phyloP scores from a whole-genome alignment of 2,329 filamentous ascomycete species.

The Cladobotryum protrusum region DNA sequence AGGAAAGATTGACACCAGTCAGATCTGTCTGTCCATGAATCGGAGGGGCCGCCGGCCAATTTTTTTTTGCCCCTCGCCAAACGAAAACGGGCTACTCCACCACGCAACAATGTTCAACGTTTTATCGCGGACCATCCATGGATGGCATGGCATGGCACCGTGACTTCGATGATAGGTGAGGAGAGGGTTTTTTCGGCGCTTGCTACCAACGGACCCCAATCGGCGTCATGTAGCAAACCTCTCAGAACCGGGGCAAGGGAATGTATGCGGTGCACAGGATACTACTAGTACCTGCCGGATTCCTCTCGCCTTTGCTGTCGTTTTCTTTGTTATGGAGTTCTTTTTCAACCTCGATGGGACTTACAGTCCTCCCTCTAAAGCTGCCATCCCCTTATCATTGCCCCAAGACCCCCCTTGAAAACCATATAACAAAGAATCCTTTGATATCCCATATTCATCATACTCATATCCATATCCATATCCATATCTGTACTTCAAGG shows the following conservation, averaged over 20 bases:
- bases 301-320: conserved; percentile 5
- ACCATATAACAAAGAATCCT: no score
- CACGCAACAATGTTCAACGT: background rate
- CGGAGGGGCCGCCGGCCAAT: no score
- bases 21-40: no score
- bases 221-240: conserved; percentile 9
- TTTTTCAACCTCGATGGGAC: conserved; percentile 3
- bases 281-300: conserved; percentile 9
- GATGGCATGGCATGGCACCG: conserved; percentile 3
- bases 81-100: conserved; percentile 3
- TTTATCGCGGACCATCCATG: background rate
- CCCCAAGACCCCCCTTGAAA: background rate
- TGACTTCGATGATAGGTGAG: conserved; percentile 10
- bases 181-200: conserved; percentile 7
- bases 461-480: background rate
- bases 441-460: background rate
- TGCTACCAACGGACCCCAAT: conserved; percentile 11
- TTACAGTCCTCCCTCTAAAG: conserved; percentile 1
- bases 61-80: no score
- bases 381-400: background rate
- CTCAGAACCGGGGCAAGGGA: conserved; percentile 5
- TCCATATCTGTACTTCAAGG: conserved; percentile 1
- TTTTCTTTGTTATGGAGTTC: conserved; percentile 10
- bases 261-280: background rate
- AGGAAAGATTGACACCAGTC: no score